Evolutionary conservation across 1,284 basidiomycete genomes (phyloP).

Genomic region (Inonotus obliquus): DNA sequence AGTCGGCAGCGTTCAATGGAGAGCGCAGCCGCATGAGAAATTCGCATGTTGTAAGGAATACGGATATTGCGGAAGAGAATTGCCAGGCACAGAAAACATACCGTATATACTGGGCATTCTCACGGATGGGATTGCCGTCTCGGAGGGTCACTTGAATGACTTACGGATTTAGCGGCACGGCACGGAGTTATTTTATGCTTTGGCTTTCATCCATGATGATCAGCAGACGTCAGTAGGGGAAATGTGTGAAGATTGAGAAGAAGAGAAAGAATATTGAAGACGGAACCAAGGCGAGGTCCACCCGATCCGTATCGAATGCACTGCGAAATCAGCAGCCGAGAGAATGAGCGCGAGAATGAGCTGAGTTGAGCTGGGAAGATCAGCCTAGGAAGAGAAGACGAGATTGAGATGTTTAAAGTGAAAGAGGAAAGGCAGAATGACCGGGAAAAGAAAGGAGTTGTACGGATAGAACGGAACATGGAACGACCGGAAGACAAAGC

Average conservation of each 20-base stretch:
- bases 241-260: background rate
- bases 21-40: background rate
- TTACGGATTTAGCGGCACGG: background rate
- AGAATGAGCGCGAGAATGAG: background rate
- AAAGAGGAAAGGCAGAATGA: background rate
- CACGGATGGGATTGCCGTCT: background rate
- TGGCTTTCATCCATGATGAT: background rate
- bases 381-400: background rate
- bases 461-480: background rate
- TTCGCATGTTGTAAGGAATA: background rate
- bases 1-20: background rate
- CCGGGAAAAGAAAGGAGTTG: background rate
- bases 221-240: constrained; percentile 2
- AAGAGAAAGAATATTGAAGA: background rate
- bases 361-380: background rate
- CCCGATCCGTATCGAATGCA: background rate
- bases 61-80: background rate
- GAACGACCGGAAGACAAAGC: background rate
- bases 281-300: background rate
- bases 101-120: background rate
- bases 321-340: background rate
- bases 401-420: background rate
- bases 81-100: background rate
- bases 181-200: background rate
- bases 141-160: background rate